phyloP scores from a whole-genome alignment of 345 rosid genomes.

The Acer saccharum region DNA sequence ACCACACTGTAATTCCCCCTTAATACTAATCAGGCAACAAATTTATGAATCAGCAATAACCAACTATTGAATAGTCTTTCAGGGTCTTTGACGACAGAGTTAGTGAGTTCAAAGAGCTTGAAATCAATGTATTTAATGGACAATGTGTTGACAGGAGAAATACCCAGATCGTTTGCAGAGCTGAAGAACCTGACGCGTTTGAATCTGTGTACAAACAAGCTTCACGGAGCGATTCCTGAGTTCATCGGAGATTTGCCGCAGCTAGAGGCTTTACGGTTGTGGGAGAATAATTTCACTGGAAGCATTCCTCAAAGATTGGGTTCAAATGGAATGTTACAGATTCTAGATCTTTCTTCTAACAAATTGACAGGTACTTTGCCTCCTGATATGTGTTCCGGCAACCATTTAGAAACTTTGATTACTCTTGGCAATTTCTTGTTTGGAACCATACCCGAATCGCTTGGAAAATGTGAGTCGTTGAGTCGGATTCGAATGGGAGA shows the following conservation, averaged over 20 bases:
- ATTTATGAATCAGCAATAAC: too few relatives aligned
- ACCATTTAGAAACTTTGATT: slow-evolving; percentile 68
- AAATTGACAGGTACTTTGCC: slow-evolving; percentile 78
- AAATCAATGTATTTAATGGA: slow-evolving; percentile 88
- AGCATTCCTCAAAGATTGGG: slow-evolving; percentile 69
- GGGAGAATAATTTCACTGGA: slow-evolving; percentile 92
- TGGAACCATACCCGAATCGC: slow-evolving; percentile 75
- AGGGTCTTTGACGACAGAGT: slow-evolving; percentile 59
- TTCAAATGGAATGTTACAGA: slow-evolving; percentile 52
- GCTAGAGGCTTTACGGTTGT: slow-evolving; percentile 80
- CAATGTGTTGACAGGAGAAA: slow-evolving; percentile 77
- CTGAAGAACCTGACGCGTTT: slow-evolving; percentile 70
- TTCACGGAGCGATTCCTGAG: slow-evolving; percentile 78
- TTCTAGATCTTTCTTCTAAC: slow-evolving; percentile 81
- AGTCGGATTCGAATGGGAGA: slow-evolving; percentile 88
- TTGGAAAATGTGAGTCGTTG: slow-evolving; percentile 72
- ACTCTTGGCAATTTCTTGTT: slow-evolving; percentile 70
- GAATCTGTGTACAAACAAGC: slow-evolving; percentile 82
- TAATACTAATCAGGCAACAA: too few relatives aligned
- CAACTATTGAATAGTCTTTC: slow-evolving; percentile 58
- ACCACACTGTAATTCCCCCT: too few relatives aligned
- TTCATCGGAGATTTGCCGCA: slow-evolving; percentile 71
- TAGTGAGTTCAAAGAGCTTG: slow-evolving; percentile 64
- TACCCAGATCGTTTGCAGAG: slow-evolving; percentile 55
- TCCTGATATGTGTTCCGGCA: slow-evolving; percentile 68